phyloP scores from a whole-genome alignment of 2,329 filamentous ascomycete genomes.

The Scolecobasidium constrictum region DNA sequence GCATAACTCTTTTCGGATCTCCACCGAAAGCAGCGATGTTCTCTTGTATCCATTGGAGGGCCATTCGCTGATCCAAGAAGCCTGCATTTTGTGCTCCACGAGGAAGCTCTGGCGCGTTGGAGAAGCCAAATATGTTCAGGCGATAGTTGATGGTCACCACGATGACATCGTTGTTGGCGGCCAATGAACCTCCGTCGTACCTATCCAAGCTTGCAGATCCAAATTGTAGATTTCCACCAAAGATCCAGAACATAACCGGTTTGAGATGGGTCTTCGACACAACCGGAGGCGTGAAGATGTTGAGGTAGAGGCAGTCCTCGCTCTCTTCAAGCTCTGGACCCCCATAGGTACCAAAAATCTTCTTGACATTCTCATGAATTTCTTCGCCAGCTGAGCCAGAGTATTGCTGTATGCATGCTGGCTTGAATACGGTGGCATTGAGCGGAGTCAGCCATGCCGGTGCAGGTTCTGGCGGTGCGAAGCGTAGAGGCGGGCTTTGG shows the following conservation, averaged over 20 bases:
- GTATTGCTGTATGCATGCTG: conserved; percentile 11
- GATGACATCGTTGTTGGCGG: conserved; percentile 25
- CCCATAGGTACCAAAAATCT: conserved; percentile 15
- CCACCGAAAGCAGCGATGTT: conserved; percentile 27
- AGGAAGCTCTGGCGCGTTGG: conserved; percentile 24
- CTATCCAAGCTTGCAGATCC: conserved; percentile 16
- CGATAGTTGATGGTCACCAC: conserved; percentile 26
- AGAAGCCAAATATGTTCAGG: conserved; percentile 30
- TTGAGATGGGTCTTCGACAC: conserved; percentile 14
- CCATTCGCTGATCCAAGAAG: conserved; percentile 26
- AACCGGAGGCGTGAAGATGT: conserved; percentile 26
- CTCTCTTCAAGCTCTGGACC: conserved; percentile 17
- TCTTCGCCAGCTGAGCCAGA: not conserved
- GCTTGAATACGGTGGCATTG: not conserved
- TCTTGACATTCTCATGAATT: not conserved
- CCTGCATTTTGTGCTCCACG: conserved; percentile 21
- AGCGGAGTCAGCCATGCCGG: not conserved
- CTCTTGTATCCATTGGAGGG: conserved; percentile 25
- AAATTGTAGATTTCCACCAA: conserved; percentile 28
- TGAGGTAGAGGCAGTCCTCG: conserved; percentile 31
- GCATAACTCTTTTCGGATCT: conserved; percentile 24
- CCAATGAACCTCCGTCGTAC: conserved; percentile 26
- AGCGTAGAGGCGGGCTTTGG: conserved; percentile 20
- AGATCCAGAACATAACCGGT: conserved; percentile 30
- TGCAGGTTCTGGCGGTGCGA: not conserved